Evolutionary conservation across 1,139 yeast species (phyloP).

Genomic region (Taphrina wiesneri): DNA sequence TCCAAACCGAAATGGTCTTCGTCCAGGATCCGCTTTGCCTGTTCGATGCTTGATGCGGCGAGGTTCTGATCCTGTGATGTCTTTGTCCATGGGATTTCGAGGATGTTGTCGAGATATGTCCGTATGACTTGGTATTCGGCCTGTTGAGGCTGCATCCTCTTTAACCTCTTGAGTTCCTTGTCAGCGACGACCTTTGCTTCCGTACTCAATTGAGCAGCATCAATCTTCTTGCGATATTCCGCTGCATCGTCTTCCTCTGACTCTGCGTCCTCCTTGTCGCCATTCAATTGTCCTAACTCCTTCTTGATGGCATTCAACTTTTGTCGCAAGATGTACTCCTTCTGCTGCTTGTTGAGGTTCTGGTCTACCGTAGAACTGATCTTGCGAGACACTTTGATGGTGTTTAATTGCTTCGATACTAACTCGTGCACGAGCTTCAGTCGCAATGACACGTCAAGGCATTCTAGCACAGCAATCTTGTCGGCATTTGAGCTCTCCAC

Average conservation of each 20-base stretch:
- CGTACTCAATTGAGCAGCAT: slow-evolving; percentile 42
- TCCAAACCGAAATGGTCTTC: slow-evolving; percentile 82
- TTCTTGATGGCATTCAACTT: slow-evolving; percentile 41
- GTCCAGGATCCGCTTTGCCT: slow-evolving; percentile 64
- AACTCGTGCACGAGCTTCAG: slow-evolving; percentile 42
- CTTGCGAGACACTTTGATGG: slow-evolving; percentile 41
- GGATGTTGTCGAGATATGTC: slow-evolving; percentile 67
- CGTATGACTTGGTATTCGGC: slow-evolving; percentile 75
- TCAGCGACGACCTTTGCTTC: slow-evolving; percentile 51
- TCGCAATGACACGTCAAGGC: slow-evolving; percentile 43
- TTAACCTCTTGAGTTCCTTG: slow-evolving; percentile 66
- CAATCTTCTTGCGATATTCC: slow-evolving; percentile 44
- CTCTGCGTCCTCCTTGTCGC: slow-evolving; percentile 41
- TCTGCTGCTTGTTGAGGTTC: slow-evolving; percentile 41
- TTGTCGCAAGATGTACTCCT: slow-evolving; percentile 43
- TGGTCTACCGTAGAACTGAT: slow-evolving; percentile 41
- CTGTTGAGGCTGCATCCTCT: slow-evolving; percentile 63
- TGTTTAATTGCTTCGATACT: slow-evolving; percentile 39
- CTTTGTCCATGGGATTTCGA: slow-evolving; percentile 58
- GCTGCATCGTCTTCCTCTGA: slow-evolving; percentile 46
- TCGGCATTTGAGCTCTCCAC: slow-evolving; percentile 45
- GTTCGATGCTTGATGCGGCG: slow-evolving; percentile 52
- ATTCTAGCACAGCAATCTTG: slow-evolving; percentile 44
- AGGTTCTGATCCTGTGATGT: slow-evolving; percentile 43
- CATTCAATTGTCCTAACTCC: slow-evolving; percentile 42